A percentile compares a stretch with the other conserved stretches of the same genome.
Evolutionary conservation across 1,139 yeast genomes (phyloP).

Genomic region (Scheffersomyces segobiensis): DNA sequence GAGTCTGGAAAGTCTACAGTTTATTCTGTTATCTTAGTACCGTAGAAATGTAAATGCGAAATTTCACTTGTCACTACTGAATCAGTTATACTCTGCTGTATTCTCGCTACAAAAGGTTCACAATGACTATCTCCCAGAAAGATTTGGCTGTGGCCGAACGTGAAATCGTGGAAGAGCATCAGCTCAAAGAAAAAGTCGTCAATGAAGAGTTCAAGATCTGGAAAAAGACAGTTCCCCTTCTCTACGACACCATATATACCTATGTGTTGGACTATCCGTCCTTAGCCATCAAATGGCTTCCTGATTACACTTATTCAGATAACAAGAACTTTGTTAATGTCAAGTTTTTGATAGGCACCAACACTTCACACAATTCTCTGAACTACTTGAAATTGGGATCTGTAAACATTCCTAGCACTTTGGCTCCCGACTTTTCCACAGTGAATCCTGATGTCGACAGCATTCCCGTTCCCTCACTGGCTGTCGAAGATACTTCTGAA

Average conservation of each 20-base stretch:
- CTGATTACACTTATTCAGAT: constrained; percentile 33
- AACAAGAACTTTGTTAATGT: constrained; percentile 38
- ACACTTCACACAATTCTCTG: constrained; percentile 37
- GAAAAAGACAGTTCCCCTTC: constrained; percentile 92
- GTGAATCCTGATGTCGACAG: constrained; percentile 19
- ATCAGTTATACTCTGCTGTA: background rate
- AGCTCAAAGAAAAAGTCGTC: constrained; percentile 49
- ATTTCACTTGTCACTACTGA: background rate
- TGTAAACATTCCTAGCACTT: constrained; percentile 51
- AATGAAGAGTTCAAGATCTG: constrained; percentile 85
- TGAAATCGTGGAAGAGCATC: constrained; percentile 45
- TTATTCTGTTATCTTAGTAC: background rate
- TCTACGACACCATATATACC: constrained; percentile 78
- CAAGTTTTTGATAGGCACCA: constrained; percentile 51
- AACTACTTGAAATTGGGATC: constrained; percentile 50
- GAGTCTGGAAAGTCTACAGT: background rate
- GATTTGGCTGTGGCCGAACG: constrained; percentile 19
- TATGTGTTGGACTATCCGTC: constrained; percentile 66
- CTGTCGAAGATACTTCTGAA: constrained; percentile 18
- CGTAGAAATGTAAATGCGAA: background rate
- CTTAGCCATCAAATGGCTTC: constrained; percentile 51
- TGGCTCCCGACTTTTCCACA: constrained; percentile 36
- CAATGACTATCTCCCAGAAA: background rate
- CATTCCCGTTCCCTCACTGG: constrained; percentile 28
- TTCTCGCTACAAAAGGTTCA: background rate